These are phyloP conservation scores for Tuber borchii DNA, from an alignment of 495 filamentous ascomycete genomes.

Conservation along the genomic window DNA sequence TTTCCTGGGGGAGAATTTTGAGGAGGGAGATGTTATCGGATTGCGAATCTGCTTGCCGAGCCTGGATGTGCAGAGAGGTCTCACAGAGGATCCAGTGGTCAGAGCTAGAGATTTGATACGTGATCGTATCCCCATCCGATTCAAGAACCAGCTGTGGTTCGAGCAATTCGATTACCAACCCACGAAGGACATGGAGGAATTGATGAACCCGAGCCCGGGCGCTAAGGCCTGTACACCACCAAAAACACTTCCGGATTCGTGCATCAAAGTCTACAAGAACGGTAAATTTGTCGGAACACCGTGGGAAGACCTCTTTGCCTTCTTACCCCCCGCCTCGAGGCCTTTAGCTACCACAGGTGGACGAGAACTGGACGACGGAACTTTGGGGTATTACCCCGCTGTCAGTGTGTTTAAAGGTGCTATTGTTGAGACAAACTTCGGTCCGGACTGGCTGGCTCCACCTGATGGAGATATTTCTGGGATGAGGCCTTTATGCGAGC, in stretches of 20 bases:
- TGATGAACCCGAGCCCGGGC: slow-evolving; percentile 66
- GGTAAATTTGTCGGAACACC: slow-evolving; percentile 77
- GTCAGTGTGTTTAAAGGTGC: slow-evolving; percentile 87
- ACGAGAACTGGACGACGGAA: slow-evolving; percentile 84
- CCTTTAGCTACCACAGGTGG: slow-evolving; percentile 67
- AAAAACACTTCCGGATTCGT: slow-evolving; percentile 73
- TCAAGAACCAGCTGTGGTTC: slow-evolving; percentile 87
- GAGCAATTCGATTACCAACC: slow-evolving; percentile 88
- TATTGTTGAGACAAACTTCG: slow-evolving; percentile 85
- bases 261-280: slow-evolving; percentile 87
- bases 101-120: slow-evolving; percentile 71
- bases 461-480: slow-evolving; percentile 50
- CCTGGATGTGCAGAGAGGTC: slow-evolving; percentile 70
- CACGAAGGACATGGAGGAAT: slow-evolving; percentile 80
- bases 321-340: slow-evolving; percentile 82
- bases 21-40: slow-evolving; percentile 80
- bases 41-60: slow-evolving; percentile 86
- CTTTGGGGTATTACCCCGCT: slow-evolving; percentile 90
- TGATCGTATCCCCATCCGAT: slow-evolving; percentile 87
- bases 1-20: slow-evolving; percentile 56
- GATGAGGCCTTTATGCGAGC: slow-evolving; percentile 61
- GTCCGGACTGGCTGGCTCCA: slow-evolving; percentile 81
- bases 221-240: slow-evolving; percentile 50
- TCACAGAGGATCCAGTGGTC: slow-evolving; percentile 39
- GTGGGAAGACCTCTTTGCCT: slow-evolving; percentile 82